Conservation (phyloP, 768 basidiomycete genomes). For the Atractiella rhizophila region DNA sequence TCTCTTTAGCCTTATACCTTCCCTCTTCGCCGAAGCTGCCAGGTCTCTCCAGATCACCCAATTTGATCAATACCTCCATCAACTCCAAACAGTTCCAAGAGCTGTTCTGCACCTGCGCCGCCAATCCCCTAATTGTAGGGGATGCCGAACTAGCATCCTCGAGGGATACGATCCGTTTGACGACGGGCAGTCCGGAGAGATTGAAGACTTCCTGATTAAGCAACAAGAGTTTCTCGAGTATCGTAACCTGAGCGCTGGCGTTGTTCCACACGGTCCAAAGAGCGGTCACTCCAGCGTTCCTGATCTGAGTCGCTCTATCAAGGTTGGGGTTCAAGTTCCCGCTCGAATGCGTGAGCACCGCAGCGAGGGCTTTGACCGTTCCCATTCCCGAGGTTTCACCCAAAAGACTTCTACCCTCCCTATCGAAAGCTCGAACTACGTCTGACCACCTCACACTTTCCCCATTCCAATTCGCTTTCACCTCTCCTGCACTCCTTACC, state of each 20-base stretch:
- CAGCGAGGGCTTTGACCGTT: no score
- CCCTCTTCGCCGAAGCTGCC: slow-evolving; percentile 22
- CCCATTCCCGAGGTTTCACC: no score
- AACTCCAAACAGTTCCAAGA: slow-evolving; percentile 88
- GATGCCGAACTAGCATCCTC: slow-evolving; percentile 65
- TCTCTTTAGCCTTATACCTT: slow-evolving; percentile 42
- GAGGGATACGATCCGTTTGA: slow-evolving; percentile 50
- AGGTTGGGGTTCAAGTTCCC: no score
- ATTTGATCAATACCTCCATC: slow-evolving; percentile 59
- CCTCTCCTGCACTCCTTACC: no score
- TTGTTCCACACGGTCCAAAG: slow-evolving; percentile 75
- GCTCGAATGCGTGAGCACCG: no score
- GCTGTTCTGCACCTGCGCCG: slow-evolving; percentile 67
- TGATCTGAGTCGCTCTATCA: no score
- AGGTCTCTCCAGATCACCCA: slow-evolving; percentile 41
- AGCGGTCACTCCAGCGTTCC: no score
- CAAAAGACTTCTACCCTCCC: no score
- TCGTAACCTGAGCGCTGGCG: slow-evolving; percentile 53
- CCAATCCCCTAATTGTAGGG: slow-evolving; percentile 73
- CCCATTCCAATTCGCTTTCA: no score
- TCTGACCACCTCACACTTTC: no score
- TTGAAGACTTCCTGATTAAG: slow-evolving; percentile 76
- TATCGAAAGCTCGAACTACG: no score
- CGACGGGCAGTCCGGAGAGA: slow-evolving; percentile 60
- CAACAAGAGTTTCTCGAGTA: slow-evolving; percentile 68